These are phyloP conservation scores for Prunus yedoensis DNA, from an alignment of 331 rosid genomes.

Conservation along the genomic window DNA sequence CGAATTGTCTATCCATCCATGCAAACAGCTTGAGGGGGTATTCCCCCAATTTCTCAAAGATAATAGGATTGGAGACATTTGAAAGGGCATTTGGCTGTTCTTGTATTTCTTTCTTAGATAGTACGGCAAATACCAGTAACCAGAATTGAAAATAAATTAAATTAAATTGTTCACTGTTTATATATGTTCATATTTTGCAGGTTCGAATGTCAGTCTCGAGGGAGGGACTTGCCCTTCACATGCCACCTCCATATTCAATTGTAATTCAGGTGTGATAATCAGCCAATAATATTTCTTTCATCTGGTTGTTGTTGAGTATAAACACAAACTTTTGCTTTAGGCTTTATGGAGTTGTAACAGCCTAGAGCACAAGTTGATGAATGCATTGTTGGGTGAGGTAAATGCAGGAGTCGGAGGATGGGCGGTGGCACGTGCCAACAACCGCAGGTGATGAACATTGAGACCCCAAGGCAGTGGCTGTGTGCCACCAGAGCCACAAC, in stretches of 20 bases:
- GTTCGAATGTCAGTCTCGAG: conserved; percentile 51
- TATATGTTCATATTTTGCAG: conserved; percentile 39
- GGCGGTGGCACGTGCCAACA: no score
- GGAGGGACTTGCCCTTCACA: conserved; percentile 39
- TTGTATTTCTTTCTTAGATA: not conserved
- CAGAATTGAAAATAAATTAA: not conserved
- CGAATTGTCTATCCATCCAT: no score
- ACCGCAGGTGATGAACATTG: no score
- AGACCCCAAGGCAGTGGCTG: no score
- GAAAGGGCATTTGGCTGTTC: not conserved
- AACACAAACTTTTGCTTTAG: not conserved
- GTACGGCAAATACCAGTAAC: not conserved
- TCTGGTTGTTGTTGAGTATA: not conserved
- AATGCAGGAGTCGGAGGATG: conserved; percentile 72
- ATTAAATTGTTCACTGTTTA: not conserved
- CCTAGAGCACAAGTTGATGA: conserved; percentile 1
- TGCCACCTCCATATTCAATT: conserved; percentile 83
- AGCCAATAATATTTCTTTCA: conserved; percentile 6
- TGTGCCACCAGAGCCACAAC: no score
- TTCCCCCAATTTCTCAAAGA: no score
- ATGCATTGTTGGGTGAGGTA: conserved; percentile 12
- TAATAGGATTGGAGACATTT: no score
- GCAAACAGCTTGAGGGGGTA: no score
- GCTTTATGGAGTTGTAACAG: conserved; percentile 4
- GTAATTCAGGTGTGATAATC: conserved; percentile 69